Evolutionary conservation across 1,284 basidiomycete species (phyloP), one percentile per base, ranked within the genome.

Genomic region (Pseudozyma hubeiensis): DNA sequence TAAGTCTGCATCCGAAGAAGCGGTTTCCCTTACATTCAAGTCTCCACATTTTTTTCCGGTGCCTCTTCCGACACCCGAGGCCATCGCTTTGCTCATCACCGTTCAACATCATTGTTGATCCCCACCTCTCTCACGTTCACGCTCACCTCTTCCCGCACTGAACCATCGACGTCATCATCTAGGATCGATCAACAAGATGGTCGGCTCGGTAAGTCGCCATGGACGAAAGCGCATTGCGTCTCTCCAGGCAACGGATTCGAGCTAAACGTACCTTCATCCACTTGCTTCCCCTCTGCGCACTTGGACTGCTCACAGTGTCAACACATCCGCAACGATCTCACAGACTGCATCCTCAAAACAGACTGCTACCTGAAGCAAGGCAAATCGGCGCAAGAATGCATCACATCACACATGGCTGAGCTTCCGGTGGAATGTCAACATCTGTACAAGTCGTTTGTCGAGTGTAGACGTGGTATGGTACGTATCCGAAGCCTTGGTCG

Each of bases 371-470:
- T 76, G 17, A 66, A 69, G 19, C 41, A 77, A 5, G 63, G 70
- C 14, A 57, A 66, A 2, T 59, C 62, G 30, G 75, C 66, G 24
- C 78, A 80, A 44, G 76, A 80, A 16, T 80, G 78, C 52, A 66
- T 80, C 35, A 64, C 57, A 8, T 47, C 73, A 19, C 77, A 80
- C 45, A 73, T 77, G 76, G 44, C 64, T 4, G 64, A 76, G 19
- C 34, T 80, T 53, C 78, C 78, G 43, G 14, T 63, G n/a, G 77
- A 78, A 41, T 80, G 78, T 44, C 75, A 78, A 46, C 63, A 73
- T 24, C 53, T 80, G 19, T 80, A 80, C 70, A 78, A 77, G 67
- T 65, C 58, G 16, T 80, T 68, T 53, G 78, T 80, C 34, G 67
- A 70, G 37, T 80, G 78, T 41, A 45, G 77, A 17, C 66, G 77